A percentile compares a stretch with the other conserved stretches of the same genome.
Evolutionary conservation across 2,329 filamentous ascomycete genomes (phyloP).

Genomic region (Fusarium incarnatum): DNA sequence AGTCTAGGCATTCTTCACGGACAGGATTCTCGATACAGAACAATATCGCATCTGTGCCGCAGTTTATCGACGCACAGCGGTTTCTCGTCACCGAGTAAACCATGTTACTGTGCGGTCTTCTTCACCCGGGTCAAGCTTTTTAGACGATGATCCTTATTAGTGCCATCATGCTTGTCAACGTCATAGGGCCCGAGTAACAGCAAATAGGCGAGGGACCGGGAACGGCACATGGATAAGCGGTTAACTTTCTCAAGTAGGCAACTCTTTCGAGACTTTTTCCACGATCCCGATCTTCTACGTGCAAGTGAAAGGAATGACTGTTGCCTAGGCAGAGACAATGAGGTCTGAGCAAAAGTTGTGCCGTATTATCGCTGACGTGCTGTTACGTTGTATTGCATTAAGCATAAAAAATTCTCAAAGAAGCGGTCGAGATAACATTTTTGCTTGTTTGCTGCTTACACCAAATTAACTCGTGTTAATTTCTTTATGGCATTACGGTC

Average conservation of each 20-base stretch:
- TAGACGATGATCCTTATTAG: constrained; percentile 25
- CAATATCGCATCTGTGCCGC: constrained; percentile 1
- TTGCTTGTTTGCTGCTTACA: not conserved
- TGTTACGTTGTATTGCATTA: constrained; percentile 1
- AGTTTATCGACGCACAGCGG: not conserved
- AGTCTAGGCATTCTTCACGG: constrained; percentile 23
- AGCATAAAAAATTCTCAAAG: not conserved
- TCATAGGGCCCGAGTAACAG: constrained; percentile 16
- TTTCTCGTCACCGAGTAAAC: constrained; percentile 3
- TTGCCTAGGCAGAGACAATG: not conserved
- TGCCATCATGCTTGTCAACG: constrained; percentile 12
- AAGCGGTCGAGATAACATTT: not conserved
- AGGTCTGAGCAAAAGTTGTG: not conserved
- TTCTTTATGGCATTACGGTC: not conserved
- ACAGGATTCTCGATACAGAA: not conserved
- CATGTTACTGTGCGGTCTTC: constrained; percentile 8
- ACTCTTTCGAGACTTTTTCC: constrained; percentile 16
- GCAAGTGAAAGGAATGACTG: not conserved
- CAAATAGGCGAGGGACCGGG: constrained; percentile 26
- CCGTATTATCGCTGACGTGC: not conserved
- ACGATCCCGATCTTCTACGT: constrained; percentile 13
- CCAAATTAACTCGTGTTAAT: not conserved
- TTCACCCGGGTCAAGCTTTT: not conserved
- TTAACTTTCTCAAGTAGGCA: constrained; percentile 23
- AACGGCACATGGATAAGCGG: constrained; percentile 19